phyloP scores from a whole-genome alignment of 1,284 basidiomycete species.

The Ceratobasidium sp. region DNA sequence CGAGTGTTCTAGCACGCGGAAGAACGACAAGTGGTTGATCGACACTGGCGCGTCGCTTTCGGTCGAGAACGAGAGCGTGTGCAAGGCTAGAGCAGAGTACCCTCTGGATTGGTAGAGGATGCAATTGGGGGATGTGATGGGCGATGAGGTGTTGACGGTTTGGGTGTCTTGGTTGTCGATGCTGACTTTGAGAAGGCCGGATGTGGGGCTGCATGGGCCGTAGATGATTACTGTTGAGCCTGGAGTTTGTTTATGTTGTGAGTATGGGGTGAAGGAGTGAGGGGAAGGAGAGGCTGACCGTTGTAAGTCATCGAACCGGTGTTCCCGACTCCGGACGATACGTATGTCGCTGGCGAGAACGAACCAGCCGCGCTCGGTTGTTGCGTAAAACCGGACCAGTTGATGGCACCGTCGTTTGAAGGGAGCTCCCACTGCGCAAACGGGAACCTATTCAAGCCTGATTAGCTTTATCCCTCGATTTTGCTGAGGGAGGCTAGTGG shows the following conservation, averaged over 20 bases:
- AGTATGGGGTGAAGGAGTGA: not conserved
- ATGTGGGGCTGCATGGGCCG: slow-evolving; percentile 18
- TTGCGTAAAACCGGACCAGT: slow-evolving; percentile 13
- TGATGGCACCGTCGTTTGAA: slow-evolving; percentile 11
- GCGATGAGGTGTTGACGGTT: slow-evolving; percentile 30
- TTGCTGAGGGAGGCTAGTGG: not conserved
- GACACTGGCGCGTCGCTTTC: not conserved
- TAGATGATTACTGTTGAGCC: slow-evolving; percentile 25
- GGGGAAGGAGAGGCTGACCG: not conserved
- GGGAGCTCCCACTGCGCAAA: slow-evolving; percentile 7
- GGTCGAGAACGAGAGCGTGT: not conserved
- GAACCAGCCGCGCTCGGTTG: slow-evolving; percentile 21
- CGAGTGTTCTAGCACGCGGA: slow-evolving; percentile 1
- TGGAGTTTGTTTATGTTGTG: not conserved
- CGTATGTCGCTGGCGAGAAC: slow-evolving; percentile 29
- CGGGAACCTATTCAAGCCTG: not conserved
- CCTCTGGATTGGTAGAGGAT: slow-evolving; percentile 21
- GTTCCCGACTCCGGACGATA: slow-evolving; percentile 19
- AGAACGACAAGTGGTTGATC: slow-evolving; percentile 31
- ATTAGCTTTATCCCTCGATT: not conserved
- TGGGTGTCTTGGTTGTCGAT: not conserved
- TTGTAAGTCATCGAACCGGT: slow-evolving; percentile 1
- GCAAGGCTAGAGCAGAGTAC: not conserved
- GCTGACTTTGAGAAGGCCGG: slow-evolving; percentile 4
- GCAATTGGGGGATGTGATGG: slow-evolving; percentile 22